Conservation (phyloP, 768 basidiomycete genomes). For the Boletus barrowsii region DNA sequence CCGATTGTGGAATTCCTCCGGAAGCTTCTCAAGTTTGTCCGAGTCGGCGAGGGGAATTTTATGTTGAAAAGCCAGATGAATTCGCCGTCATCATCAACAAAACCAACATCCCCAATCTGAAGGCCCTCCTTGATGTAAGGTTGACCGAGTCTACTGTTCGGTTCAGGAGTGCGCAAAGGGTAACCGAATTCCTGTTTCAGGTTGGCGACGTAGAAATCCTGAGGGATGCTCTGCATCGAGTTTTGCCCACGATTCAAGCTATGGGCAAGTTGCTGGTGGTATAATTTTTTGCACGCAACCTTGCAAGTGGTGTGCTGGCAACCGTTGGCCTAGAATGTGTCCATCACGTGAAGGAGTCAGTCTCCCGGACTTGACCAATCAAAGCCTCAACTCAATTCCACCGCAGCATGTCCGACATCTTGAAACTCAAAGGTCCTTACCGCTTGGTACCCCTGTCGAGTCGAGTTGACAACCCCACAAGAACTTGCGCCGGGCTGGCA, state of each 20-base stretch:
- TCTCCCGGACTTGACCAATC: conserved; percentile 3
- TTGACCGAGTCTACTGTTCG: conserved; percentile 9
- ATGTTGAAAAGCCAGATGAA: conserved; percentile 35
- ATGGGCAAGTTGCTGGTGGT: too few species aligned
- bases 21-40: background rate
- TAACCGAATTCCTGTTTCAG: conserved; percentile 20
- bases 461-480: too few species aligned
- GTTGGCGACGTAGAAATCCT: conserved; percentile 10
- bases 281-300: too few species aligned
- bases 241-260: too few species aligned
- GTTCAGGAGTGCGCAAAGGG: conserved; percentile 20
- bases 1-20: background rate
- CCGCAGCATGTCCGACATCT: conserved; percentile 20
- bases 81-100: conserved; percentile 25
- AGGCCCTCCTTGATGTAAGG: conserved; percentile 24
- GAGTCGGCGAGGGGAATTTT: conserved; percentile 16
- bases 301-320: too few species aligned
- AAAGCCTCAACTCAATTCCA: conserved; percentile 12
- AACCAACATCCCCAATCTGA: conserved; percentile 35
- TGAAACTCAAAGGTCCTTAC: conserved; percentile 13
- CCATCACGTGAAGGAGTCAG: too few species aligned
- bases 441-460: background rate
- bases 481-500: background rate
- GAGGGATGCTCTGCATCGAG: background rate
- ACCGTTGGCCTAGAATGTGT: too few species aligned